Percentiles rank a stretch among this genome's conserved stretches.
phyloP scores from a whole-genome alignment of 176 grass and related monocot genomes.

The Oryza nivara region DNA sequence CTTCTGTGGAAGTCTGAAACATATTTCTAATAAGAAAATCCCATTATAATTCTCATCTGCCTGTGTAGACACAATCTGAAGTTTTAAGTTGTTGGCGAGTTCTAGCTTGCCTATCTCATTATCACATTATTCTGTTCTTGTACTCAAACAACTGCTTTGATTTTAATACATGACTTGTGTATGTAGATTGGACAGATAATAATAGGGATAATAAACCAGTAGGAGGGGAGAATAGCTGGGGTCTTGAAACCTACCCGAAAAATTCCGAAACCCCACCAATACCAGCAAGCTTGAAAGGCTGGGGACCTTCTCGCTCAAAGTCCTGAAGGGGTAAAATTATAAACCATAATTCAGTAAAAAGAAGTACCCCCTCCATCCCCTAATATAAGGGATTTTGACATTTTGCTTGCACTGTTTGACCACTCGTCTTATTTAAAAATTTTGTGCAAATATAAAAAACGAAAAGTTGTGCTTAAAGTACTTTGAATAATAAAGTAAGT shows the following conservation, averaged over 20 bases:
- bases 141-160: background rate
- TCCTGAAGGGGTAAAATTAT: constrained; percentile 46
- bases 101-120: constrained; percentile 12
- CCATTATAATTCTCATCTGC: constrained; percentile 6
- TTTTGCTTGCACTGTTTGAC: too few relatives aligned
- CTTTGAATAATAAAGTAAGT: too few relatives aligned
- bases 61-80: background rate
- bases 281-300: constrained; percentile 91
- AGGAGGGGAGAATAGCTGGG: constrained; percentile 4
- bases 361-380: background rate
- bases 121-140: background rate
- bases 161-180: background rate
- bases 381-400: too few relatives aligned
- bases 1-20: constrained; percentile 2
- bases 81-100: background rate
- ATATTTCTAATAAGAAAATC: background rate
- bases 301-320: constrained; percentile 80
- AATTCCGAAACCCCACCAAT: constrained; percentile 95
- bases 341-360: constrained; percentile 15
- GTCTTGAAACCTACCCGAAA: constrained; percentile 62
- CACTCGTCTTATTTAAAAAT: too few relatives aligned
- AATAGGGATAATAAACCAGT: background rate
- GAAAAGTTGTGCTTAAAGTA: too few relatives aligned
- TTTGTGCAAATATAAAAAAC: too few relatives aligned
- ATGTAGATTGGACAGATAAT: constrained; percentile 12